phyloP scores from a whole-genome alignment of 2,329 filamentous ascomycete species.

The Coniochaeta sp. region DNA sequence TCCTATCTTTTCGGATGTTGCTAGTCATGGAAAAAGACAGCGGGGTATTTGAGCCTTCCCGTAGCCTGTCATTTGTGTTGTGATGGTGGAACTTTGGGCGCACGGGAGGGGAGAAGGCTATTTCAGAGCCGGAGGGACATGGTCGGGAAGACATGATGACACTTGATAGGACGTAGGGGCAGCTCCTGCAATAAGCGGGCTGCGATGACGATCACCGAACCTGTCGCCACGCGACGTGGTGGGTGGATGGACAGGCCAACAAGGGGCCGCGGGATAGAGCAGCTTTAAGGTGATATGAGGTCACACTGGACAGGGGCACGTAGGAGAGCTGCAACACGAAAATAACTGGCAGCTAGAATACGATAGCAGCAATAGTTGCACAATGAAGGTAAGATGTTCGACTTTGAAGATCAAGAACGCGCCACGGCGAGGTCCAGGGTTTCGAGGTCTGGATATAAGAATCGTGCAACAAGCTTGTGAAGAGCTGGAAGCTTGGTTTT shows the following conservation, averaged over 20 bases:
- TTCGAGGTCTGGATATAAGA: background rate
- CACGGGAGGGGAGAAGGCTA: conserved; percentile 8
- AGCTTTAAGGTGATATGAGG: background rate
- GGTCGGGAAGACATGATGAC: conserved; percentile 13
- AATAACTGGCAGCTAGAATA: background rate
- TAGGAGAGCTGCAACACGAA: background rate
- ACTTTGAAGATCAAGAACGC: background rate
- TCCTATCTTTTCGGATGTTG: conserved; percentile 41
- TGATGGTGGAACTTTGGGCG: conserved; percentile 45
- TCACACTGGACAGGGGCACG: background rate
- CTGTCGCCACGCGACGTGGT: background rate
- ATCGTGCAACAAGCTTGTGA: background rate
- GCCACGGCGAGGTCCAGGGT: background rate
- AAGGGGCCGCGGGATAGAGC: background rate
- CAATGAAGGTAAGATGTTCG: background rate
- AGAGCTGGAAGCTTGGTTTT: background rate
- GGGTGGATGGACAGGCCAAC: background rate
- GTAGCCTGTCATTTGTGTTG: conserved; percentile 42
- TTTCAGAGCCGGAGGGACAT: conserved; percentile 13
- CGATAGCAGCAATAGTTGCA: background rate
- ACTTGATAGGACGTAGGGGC: background rate
- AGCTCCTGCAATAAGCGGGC: background rate
- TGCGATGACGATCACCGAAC: background rate
- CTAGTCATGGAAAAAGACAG: conserved; percentile 31
- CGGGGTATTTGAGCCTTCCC: conserved; percentile 34